A percentile compares a stretch with the other conserved stretches of the same genome.
Conservation (phyloP, 495 filamentous ascomycete genomes). For the Penicillium waksmanii region DNA sequence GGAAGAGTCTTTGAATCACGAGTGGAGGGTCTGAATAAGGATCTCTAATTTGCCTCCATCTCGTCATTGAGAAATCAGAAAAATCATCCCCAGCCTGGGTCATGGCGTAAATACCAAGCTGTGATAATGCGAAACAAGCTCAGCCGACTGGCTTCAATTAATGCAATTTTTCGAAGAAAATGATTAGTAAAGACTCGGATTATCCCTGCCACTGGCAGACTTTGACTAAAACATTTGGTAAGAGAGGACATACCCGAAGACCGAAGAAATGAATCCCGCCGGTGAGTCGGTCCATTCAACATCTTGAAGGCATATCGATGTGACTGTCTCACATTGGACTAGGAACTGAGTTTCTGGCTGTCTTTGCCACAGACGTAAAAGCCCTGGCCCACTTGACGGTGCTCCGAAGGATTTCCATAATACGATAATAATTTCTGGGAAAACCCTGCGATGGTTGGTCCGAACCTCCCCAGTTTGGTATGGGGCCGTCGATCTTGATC, state of each 20-base stretch:
- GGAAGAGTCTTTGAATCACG: constrained; percentile 40
- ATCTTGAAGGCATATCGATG: neutral
- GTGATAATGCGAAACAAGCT: neutral
- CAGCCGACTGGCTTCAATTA: neutral
- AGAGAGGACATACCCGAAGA: neutral
- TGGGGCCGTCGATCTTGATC: neutral
- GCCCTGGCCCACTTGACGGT: neutral
- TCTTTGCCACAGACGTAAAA: neutral
- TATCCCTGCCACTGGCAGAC: neutral
- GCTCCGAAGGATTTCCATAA: too few species aligned
- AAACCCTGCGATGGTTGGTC: neutral
- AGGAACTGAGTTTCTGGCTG: neutral
- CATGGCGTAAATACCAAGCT: too few species aligned
- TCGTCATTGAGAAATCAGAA: neutral
- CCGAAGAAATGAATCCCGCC: neutral
- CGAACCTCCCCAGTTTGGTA: neutral
- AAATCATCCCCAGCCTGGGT: neutral
- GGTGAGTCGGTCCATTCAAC: neutral
- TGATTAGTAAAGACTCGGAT: neutral
- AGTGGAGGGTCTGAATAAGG: constrained; percentile 2
- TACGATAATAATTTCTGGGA: too few species aligned
- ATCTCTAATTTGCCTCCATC: neutral
- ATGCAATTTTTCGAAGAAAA: too few species aligned
- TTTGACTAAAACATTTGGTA: neutral
- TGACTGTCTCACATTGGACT: neutral